A percentile compares a stretch with the other conserved stretches of the same genome.
phyloP scores from a whole-genome alignment of 768 basidiomycete species.

The Rhodotorula kratochvilovae region DNA sequence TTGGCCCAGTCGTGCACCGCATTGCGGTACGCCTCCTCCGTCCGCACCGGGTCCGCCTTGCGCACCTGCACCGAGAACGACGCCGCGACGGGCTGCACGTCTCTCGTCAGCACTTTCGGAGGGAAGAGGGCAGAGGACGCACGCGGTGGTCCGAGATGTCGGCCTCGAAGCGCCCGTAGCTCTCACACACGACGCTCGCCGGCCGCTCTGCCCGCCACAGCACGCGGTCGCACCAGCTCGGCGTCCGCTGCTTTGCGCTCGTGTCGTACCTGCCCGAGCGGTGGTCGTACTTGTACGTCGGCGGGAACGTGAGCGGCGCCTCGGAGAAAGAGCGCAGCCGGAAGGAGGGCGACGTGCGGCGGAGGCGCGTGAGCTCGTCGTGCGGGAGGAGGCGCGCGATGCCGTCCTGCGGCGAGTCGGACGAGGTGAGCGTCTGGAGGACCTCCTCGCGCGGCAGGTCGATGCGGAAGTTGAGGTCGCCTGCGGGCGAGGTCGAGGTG shows the following conservation, averaged over 20 bases:
- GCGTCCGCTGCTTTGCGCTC: constrained; percentile 78
- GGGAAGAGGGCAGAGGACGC: constrained; percentile 58
- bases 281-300: constrained; percentile 70
- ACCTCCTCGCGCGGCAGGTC: constrained; percentile 82
- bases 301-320: constrained; percentile 70
- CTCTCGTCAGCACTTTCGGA: constrained; percentile 45
- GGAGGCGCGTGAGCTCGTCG: constrained; percentile 87
- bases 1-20: constrained; percentile 53
- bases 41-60: constrained; percentile 58
- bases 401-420: constrained; percentile 51
- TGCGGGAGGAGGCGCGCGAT: constrained; percentile 61
- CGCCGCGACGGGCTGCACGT: constrained; percentile 59
- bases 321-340: constrained; percentile 77
- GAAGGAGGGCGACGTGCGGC: constrained; percentile 75
- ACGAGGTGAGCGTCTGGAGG: constrained; percentile 57
- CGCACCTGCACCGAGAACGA: constrained; percentile 56
- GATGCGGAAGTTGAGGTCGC: constrained; percentile 95
- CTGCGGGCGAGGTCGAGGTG: constrained; percentile 43
- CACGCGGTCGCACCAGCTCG: constrained; percentile 95
- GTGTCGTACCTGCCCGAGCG: constrained; percentile 77
- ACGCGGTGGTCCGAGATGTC: constrained; percentile 20
- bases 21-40: constrained; percentile 56
- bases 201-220: constrained; percentile 57
- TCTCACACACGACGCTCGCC: constrained; percentile 1
- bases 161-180: constrained; percentile 15